Base-by-base conservation (phyloP, 495 filamentous ascomycete species). In the Penicillium tannophilum region DNA sequence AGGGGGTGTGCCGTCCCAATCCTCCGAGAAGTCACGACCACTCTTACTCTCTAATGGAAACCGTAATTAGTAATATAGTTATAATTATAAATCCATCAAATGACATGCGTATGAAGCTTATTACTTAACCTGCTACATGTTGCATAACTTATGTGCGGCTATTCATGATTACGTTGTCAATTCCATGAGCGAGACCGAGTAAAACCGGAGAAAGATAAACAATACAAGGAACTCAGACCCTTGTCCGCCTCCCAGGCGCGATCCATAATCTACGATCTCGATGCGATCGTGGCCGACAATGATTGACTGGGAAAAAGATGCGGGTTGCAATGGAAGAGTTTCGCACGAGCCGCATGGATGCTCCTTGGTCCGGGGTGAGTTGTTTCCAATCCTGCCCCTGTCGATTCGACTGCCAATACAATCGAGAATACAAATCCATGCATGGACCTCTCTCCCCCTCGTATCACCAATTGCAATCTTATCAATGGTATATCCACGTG, bases 41-140 rank as follows among this genome's bases (percentile, higher is more conserved):
- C 31, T 36, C 1, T 28, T 28, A 2, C 28, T 28, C 28, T 23
- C 1, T 23, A 23, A 23, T 23, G 1, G 20, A 23, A 23, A 23
- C 20, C 2, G 20, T 23, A 23, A 23, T 23, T 23, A 23, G 20
- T 23, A 23, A 23, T 28, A 28, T 28, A 28, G 6, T 7, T 28
- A 28, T 28, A 28, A 28, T 28, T 28, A 28, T 28, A 28, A 28
- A 28, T 5, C 28, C 6, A 4, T 28, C 28, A 28, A 28, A 56
- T 63, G 61, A 59, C 48, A 57, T 63, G 61, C 60, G 50, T 58
- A 33, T 47, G 45, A 47, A 62, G 59, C 54, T 57, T 62, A 49
- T 53, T 43, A 42, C 7, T 14, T 11, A 36, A 36, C 10, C 10
- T 36, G 33, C 28, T 28, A 28, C 28, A 28, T 28, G 28, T 28